phyloP scores from a whole-genome alignment of 495 filamentous ascomycete species.

The Hyaloscypha hepaticicola region DNA sequence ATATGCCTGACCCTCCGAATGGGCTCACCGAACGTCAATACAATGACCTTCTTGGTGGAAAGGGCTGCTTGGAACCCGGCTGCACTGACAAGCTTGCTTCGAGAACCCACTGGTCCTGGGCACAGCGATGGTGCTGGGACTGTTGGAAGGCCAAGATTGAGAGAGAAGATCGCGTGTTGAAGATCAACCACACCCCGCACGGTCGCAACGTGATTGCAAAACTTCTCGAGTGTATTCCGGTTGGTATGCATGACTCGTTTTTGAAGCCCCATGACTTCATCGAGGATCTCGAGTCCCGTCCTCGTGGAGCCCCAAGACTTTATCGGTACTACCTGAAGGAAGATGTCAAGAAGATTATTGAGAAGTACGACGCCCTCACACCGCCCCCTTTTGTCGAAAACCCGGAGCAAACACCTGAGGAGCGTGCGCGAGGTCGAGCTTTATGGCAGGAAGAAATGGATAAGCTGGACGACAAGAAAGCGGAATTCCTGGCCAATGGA shows the following conservation, averaged over 20 bases:
- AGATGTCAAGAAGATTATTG: conserved; percentile 25
- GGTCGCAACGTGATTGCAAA: conserved; percentile 18
- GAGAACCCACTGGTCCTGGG: conserved; percentile 31
- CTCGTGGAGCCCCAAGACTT: conserved; percentile 21
- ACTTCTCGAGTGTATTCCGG: conserved; percentile 30
- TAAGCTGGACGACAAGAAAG: conserved; percentile 17
- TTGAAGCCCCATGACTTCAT: conserved; percentile 31
- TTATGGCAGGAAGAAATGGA: conserved; percentile 17
- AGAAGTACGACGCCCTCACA: conserved; percentile 26
- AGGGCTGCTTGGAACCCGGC: conserved; percentile 24
- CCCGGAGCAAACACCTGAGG: conserved; percentile 18
- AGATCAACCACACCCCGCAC: conserved; percentile 11
- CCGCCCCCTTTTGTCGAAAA: conserved; percentile 24
- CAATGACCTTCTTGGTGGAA: conserved; percentile 28
- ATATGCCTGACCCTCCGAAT: conserved; percentile 24
- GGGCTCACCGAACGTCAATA: conserved; percentile 26
- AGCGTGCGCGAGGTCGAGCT: conserved; percentile 22
- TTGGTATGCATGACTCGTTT: conserved; percentile 29
- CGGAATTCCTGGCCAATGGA: conserved; percentile 20
- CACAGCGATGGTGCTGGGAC: conserved; percentile 25
- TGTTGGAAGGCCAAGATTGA: conserved; percentile 31
- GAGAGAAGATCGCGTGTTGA: conserved; percentile 28
- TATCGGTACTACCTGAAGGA: conserved; percentile 25
- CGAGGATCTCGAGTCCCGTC: conserved; percentile 13
- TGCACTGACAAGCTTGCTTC: conserved; percentile 22